A percentile compares a stretch with the other conserved stretches of the same genome.
phyloP scores from a whole-genome alignment of 805 yeast species.

The Saccharomycodes ludwigii region DNA sequence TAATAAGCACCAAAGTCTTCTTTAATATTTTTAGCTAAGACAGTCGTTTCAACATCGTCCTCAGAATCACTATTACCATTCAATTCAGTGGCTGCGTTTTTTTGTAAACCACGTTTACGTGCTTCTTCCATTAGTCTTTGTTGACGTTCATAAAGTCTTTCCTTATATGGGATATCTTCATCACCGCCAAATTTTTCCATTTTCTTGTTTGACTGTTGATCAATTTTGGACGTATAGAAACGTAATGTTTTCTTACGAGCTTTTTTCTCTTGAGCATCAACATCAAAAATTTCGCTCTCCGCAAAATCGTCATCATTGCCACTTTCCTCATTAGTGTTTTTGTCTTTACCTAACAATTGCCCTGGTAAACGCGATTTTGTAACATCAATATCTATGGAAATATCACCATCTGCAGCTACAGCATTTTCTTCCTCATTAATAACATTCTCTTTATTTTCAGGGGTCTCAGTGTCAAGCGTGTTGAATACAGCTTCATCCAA shows the following conservation, averaged over 20 bases:
- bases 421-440: slow-evolving; percentile 20
- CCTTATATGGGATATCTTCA: slow-evolving; percentile 81
- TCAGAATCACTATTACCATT: slow-evolving; percentile 44
- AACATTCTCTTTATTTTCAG: slow-evolving; percentile 18
- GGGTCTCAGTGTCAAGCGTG: slow-evolving; percentile 10
- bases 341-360: slow-evolving; percentile 17
- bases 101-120: slow-evolving; percentile 60
- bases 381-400: slow-evolving; percentile 39
- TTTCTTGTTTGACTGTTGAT: slow-evolving; percentile 61
- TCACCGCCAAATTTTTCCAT: slow-evolving; percentile 63
- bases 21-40: slow-evolving; percentile 3
- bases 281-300: slow-evolving; percentile 65
- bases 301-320: slow-evolving; percentile 38
- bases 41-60: slow-evolving; percentile 11
- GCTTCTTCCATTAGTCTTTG: slow-evolving; percentile 83
- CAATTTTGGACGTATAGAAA: slow-evolving; percentile 94
- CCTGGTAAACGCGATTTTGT: slow-evolving; percentile 41
- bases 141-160: slow-evolving; percentile 81
- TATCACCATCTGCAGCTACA: slow-evolving; percentile 11
- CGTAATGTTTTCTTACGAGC: slow-evolving; percentile 72
- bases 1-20: slow-evolving; percentile 47
- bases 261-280: slow-evolving; percentile 78
- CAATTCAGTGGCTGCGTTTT: slow-evolving; percentile 22
- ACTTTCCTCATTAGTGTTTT: slow-evolving; percentile 9
- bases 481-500: slow-evolving; percentile 12